Conservation (phyloP, 2,329 filamentous ascomycete genomes). For the Alternaria angustiovoidea region DNA sequence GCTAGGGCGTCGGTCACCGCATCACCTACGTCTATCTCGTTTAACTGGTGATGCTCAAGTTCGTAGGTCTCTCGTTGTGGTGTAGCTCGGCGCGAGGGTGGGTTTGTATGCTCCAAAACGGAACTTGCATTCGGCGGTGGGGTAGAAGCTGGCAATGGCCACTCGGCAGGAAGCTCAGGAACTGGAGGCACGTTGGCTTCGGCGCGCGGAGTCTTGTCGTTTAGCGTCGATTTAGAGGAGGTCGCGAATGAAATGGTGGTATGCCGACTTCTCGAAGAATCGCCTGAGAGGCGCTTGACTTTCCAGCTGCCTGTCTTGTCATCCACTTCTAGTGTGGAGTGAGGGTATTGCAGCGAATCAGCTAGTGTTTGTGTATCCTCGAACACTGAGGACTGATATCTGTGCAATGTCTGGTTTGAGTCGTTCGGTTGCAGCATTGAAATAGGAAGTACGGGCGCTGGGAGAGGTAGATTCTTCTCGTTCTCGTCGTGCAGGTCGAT, state of each 20-base stretch:
- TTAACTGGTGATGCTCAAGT: slow-evolving; percentile 26
- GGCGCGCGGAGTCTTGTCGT: slow-evolving; percentile 27
- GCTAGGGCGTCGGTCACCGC: slow-evolving; percentile 30
- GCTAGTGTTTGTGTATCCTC: slow-evolving; percentile 44
- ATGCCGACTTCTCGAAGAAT: slow-evolving; percentile 20
- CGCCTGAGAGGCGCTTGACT: slow-evolving; percentile 38
- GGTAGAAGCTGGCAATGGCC: slow-evolving; percentile 35
- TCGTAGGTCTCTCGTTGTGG: slow-evolving; percentile 22
- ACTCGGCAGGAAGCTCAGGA: slow-evolving; percentile 34
- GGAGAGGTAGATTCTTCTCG: slow-evolving; percentile 32
- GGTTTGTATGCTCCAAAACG: slow-evolving; percentile 24
- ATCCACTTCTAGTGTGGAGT: slow-evolving; percentile 44
- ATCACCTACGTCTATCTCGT: slow-evolving; percentile 27
- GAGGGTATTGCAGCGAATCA: slow-evolving; percentile 43
- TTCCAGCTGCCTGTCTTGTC: slow-evolving; percentile 44
- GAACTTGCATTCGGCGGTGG: slow-evolving; percentile 21
- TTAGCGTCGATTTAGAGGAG: slow-evolving; percentile 25
- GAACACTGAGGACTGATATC: slow-evolving; percentile 41
- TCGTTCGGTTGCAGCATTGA: slow-evolving; percentile 23
- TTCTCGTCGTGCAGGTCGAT: slow-evolving; percentile 31
- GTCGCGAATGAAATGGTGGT: slow-evolving; percentile 22
- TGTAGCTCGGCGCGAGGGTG: slow-evolving; percentile 14
- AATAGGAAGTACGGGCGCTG: slow-evolving; percentile 15
- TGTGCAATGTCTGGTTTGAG: slow-evolving; percentile 40
- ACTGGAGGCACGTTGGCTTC: slow-evolving; percentile 35